These are phyloP conservation scores for Hyphopichia wangnamkhiaoensis DNA, from an alignment of 1,139 yeast genomes.

Conservation along the genomic window DNA sequence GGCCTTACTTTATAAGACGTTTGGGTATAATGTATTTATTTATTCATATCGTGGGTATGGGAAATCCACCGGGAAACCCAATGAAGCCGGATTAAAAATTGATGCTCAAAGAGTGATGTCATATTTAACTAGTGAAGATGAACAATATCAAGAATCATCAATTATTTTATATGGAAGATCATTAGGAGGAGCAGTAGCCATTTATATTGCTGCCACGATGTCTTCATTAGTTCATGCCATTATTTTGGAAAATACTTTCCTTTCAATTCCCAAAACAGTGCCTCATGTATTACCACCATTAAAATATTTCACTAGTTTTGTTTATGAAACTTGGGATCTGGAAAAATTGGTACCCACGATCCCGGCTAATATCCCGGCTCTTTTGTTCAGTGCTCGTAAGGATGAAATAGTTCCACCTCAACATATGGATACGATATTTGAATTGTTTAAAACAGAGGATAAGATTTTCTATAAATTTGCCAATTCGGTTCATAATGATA, in stretches of 20 bases:
- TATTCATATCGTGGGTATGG: slow-evolving; percentile 96
- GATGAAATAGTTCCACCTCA: slow-evolving; percentile 93
- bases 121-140: slow-evolving; percentile 54
- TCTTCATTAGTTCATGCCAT: slow-evolving; percentile 56
- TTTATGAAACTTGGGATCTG: slow-evolving; percentile 84
- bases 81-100: slow-evolving; percentile 75
- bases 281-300: slow-evolving; percentile 81
- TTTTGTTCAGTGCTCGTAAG: slow-evolving; percentile 69
- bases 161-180: slow-evolving; percentile 84
- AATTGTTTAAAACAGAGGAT: slow-evolving; percentile 42
- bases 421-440: slow-evolving; percentile 70
- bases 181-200: slow-evolving; percentile 93
- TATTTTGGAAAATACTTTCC: slow-evolving; percentile 83
- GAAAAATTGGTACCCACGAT: slow-evolving; percentile 59
- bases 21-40: slow-evolving; percentile 78
- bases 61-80: slow-evolving; percentile 72
- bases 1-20: slow-evolving; percentile 60
- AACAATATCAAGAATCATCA: slow-evolving; percentile 52
- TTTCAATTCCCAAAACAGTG: slow-evolving; percentile 74
- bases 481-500: slow-evolving; percentile 75
- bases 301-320: slow-evolving; percentile 56
- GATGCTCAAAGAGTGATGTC: slow-evolving; percentile 79
- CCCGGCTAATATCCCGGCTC: slow-evolving; percentile 58
- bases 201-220: slow-evolving; percentile 69
- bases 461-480: slow-evolving; percentile 57